Conservation (phyloP, 192 early-diverging fungal genomes). For the Coemansia sp. region DNA sequence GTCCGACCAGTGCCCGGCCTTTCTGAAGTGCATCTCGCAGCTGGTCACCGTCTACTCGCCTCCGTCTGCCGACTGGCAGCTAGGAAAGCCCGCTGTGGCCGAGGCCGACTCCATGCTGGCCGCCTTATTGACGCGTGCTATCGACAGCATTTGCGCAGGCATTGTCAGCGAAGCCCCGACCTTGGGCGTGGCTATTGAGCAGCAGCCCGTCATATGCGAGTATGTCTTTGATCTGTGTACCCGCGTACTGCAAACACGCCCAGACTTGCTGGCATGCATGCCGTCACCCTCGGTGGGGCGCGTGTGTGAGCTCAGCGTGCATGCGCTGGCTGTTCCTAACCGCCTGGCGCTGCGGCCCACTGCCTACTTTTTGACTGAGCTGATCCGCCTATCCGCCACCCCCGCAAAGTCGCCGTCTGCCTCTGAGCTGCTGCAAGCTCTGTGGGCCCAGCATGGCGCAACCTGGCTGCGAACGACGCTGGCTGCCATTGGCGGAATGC, state of each 20-base stretch:
- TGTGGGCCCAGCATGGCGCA: slow-evolving; percentile 37
- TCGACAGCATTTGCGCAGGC: slow-evolving; percentile 28
- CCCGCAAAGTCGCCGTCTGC: not conserved
- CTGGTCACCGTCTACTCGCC: slow-evolving; percentile 30
- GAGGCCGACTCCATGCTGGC: slow-evolving; percentile 35
- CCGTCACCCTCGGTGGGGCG: slow-evolving; percentile 14
- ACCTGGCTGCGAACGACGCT: slow-evolving; percentile 45
- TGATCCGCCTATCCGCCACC: slow-evolving; percentile 31
- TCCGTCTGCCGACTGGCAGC: slow-evolving; percentile 16
- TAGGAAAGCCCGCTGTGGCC: not conserved
- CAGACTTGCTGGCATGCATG: slow-evolving; percentile 16
- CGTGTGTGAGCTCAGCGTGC: slow-evolving; percentile 40
- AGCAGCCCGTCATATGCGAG: slow-evolving; percentile 48
- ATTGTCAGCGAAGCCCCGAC: slow-evolving; percentile 26
- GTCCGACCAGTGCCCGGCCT: slow-evolving; percentile 46
- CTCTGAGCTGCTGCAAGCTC: slow-evolving; percentile 15
- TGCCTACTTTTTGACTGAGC: slow-evolving; percentile 37
- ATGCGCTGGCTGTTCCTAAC: slow-evolving; percentile 46
- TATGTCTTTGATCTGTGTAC: slow-evolving; percentile 39
- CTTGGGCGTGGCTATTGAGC: slow-evolving; percentile 33
- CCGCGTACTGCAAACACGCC: slow-evolving; percentile 32
- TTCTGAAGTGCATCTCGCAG: slow-evolving; percentile 44
- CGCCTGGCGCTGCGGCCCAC: slow-evolving; percentile 47
- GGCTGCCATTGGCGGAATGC: slow-evolving; percentile 44
- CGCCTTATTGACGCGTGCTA: slow-evolving; percentile 28